Evolutionary conservation across 2,329 filamentous ascomycete genomes (phyloP).

Genomic region (Cladosporium sp.): DNA sequence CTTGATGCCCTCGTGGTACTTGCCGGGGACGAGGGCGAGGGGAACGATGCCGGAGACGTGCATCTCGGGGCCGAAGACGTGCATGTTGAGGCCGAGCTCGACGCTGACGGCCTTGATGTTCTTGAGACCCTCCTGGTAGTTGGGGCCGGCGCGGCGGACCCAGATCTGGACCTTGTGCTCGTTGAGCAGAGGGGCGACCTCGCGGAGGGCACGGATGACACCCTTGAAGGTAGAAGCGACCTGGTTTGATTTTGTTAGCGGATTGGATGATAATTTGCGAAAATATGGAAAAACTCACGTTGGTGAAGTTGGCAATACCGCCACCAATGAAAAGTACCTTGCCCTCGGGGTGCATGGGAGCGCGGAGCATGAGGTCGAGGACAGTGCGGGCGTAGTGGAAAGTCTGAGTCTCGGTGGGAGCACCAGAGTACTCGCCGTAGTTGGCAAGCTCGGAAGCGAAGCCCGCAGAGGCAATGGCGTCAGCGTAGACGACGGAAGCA

Average conservation of each 20-base stretch:
- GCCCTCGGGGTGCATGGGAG: slow-evolving; percentile 77
- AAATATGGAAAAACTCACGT: slow-evolving; percentile 48
- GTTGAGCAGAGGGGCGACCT: slow-evolving; percentile 75
- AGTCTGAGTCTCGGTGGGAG: slow-evolving; percentile 96
- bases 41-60: slow-evolving; percentile 95
- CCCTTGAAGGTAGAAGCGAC: slow-evolving; percentile 98
- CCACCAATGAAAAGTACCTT: slow-evolving; percentile 99
- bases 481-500: slow-evolving; percentile 98
- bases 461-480: slow-evolving; percentile 93
- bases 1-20: slow-evolving; percentile 54
- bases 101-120: slow-evolving; percentile 97
- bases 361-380: slow-evolving; percentile 93
- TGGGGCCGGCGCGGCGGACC: slow-evolving; percentile 85
- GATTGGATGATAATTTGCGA: not conserved
- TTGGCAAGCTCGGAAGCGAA: slow-evolving; percentile 97
- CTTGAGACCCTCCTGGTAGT: slow-evolving; percentile 99
- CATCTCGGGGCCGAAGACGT: slow-evolving; percentile 77
- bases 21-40: slow-evolving; percentile 66
- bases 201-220: slow-evolving; percentile 91
- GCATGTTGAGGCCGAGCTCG: slow-evolving; percentile 93
- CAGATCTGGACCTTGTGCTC: slow-evolving; percentile 99
- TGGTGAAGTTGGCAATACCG: slow-evolving; percentile 99
- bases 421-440: slow-evolving; percentile 99
- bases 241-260: slow-evolving; percentile 26
- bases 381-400: slow-evolving; percentile 98